Evolutionary conservation across 768 basidiomycete genomes (phyloP).

Genomic region (Dendrothele bispora): DNA sequence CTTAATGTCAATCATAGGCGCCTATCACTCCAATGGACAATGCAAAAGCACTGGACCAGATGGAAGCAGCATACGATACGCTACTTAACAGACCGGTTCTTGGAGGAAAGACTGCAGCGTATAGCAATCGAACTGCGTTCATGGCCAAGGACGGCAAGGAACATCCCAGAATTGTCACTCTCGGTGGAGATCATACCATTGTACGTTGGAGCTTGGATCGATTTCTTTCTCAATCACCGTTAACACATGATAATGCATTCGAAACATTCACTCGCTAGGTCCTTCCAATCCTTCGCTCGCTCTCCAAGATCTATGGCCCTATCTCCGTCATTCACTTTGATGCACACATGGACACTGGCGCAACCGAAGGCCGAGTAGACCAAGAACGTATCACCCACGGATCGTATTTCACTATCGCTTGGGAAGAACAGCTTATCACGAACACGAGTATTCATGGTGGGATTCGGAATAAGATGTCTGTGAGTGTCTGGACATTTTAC

Average conservation of each 20-base stretch:
- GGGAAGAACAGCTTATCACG: constrained; percentile 57
- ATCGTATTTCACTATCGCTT: constrained; percentile 65
- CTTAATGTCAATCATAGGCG: constrained; percentile 15
- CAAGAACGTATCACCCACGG: constrained; percentile 63
- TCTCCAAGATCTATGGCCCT: constrained; percentile 66
- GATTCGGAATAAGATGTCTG: constrained; percentile 57
- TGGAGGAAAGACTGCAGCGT: constrained; percentile 19
- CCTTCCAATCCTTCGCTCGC: constrained; percentile 66
- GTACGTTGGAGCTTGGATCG: constrained; percentile 51
- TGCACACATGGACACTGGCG: constrained; percentile 61
- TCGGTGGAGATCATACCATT: constrained; percentile 76
- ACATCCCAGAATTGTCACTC: constrained; percentile 62
- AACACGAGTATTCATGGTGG: constrained; percentile 71
- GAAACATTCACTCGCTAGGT: constrained; percentile 33
- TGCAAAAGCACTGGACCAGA: constrained; percentile 61
- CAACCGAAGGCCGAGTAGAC: constrained; percentile 34
- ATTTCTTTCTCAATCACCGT: constrained; percentile 33
- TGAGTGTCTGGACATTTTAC: constrained; percentile 1
- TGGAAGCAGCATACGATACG: constrained; percentile 64
- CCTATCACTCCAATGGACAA: constrained; percentile 56
- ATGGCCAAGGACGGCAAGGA: constrained; percentile 54
- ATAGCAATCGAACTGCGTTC: constrained; percentile 22
- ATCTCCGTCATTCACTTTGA: constrained; percentile 70
- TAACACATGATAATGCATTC: background rate
- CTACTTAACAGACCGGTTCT: constrained; percentile 49